Base-by-base conservation (phyloP, 306 rosid genomes). In the Alnus glutinosa region DNA sequence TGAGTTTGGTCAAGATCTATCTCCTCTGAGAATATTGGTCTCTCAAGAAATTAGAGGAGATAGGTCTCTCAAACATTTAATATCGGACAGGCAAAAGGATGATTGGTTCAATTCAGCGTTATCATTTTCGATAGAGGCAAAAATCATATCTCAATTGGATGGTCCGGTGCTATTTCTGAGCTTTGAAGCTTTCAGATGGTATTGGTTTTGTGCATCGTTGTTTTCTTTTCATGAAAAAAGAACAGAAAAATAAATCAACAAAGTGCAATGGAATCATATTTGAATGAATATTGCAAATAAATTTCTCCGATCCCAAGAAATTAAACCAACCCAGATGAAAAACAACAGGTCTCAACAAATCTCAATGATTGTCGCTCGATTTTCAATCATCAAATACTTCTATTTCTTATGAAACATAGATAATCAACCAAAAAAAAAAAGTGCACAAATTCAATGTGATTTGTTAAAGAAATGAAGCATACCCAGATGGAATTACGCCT, bases 401-500 rank as follows among this genome's bases (percentile, higher is more conserved):
- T 47, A 61, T 55, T 75, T 49, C 12, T 55, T 67, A 52, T 4
- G 9, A 80, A 58, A 55, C 59, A 58, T 9, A 58, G 8, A 58
- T n/a, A 19, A 19, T 34, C 37, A 61, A 32, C 32, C 14, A 19
- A 28, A 0, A 42, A 52, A 70, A 39, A 67, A 34, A 49, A 2
- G 52, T 49, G 14, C 61, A 73, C 42, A 81, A 75, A 68, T 77
- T 15, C 51, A 55, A 42, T 18, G 75, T 36, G 10, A 51, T 16
- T 28, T 58, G 64, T 1, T 5, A 42, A 5, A 34, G 80, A 78
- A 80, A 82, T 11, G 52, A 52, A 86, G 79, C 79, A 51, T 86
- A 81, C 98, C 94, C 82, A 77, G 80, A 90, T 89, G 71, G 85
- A 92, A 76, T 50, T 76, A 7, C 71, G 86, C 71, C 77, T 70